Conservation (phyloP, 352 stramenopile genomes). For the Phytophthora rubi region DNA sequence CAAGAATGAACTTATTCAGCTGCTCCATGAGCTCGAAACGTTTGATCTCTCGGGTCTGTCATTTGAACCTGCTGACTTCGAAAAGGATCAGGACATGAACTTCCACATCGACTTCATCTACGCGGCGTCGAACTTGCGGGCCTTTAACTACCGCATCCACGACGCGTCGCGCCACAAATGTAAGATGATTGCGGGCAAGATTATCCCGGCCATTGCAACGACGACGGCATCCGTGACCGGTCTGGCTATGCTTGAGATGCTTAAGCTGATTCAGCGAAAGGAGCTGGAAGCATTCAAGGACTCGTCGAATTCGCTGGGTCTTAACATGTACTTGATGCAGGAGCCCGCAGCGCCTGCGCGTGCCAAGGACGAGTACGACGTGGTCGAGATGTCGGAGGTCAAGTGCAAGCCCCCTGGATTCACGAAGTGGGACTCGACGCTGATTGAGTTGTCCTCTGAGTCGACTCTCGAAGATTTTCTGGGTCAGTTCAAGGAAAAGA, state of each 20-base stretch:
- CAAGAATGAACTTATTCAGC: constrained; percentile 65
- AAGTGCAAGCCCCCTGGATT: constrained; percentile 89
- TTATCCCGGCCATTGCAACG: constrained; percentile 99
- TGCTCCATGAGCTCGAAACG: constrained; percentile 72
- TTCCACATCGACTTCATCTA: constrained; percentile 98
- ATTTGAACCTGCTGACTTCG: constrained; percentile 93
- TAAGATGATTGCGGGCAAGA: constrained; percentile 99
- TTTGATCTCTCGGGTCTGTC: constrained; percentile 62
- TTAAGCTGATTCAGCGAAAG: constrained; percentile 91
- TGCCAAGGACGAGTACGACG: constrained; percentile 92
- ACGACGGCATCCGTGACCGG: constrained; percentile 99
- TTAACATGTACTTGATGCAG: constrained; percentile 94
- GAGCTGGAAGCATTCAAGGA: constrained; percentile 91
- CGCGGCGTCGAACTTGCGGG: constrained; percentile 96
- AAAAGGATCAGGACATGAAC: constrained; percentile 98
- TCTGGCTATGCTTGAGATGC: constrained; percentile 94
- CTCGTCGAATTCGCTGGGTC: constrained; percentile 91
- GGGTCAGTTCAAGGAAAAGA: constrained; percentile 67
- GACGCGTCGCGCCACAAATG: constrained; percentile 88
- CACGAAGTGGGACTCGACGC: constrained; percentile 93
- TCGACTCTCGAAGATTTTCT: constrained; percentile 79
- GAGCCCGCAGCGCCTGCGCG: constrained; percentile 85
- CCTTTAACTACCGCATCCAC: constrained; percentile 87
- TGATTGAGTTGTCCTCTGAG: constrained; percentile 71
- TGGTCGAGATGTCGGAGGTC: constrained; percentile 88